Evolutionary conservation across 1,139 yeast genomes (phyloP).

Genomic region (Blastobotrys petasosporus): DNA sequence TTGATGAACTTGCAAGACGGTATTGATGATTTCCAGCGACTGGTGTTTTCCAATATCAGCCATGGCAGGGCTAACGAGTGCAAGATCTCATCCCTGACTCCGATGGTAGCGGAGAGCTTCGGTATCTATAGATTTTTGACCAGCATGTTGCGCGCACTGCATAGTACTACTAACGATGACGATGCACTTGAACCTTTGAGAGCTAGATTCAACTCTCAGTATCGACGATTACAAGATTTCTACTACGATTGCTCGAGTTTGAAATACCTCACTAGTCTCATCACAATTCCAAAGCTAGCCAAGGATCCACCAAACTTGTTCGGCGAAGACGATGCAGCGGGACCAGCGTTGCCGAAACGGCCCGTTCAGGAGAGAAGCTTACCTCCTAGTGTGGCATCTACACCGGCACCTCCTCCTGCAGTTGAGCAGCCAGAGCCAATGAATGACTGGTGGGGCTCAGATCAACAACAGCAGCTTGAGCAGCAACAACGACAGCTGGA

Average conservation of each 20-base stretch:
- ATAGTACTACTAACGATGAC: conserved; percentile 66
- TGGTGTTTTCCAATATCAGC: conserved; percentile 68
- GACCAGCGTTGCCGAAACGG: conserved; percentile 42
- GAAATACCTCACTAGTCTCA: conserved; percentile 73
- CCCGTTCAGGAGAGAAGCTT: conserved; percentile 36
- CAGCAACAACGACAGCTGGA: conserved; percentile 48
- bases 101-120: conserved; percentile 86
- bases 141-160: conserved; percentile 87
- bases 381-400: conserved; percentile 25
- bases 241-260: conserved; percentile 88
- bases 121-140: conserved; percentile 88
- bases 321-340: conserved; percentile 35
- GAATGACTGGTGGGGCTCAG: conserved; percentile 45
- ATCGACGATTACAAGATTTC: conserved; percentile 70
- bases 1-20: conserved; percentile 82
- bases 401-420: conserved; percentile 43
- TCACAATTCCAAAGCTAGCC: conserved; percentile 79
- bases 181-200: conserved; percentile 74
- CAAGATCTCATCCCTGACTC: conserved; percentile 81
- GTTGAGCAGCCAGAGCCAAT: conserved; percentile 26
- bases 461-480: conserved; percentile 39
- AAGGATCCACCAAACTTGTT: conserved; percentile 62
- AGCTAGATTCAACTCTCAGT: conserved; percentile 73
- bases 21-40: conserved; percentile 71
- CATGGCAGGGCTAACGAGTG: conserved; percentile 68